phyloP scores from a whole-genome alignment of 345 rosid genomes.

The Syzygium aromaticum region DNA sequence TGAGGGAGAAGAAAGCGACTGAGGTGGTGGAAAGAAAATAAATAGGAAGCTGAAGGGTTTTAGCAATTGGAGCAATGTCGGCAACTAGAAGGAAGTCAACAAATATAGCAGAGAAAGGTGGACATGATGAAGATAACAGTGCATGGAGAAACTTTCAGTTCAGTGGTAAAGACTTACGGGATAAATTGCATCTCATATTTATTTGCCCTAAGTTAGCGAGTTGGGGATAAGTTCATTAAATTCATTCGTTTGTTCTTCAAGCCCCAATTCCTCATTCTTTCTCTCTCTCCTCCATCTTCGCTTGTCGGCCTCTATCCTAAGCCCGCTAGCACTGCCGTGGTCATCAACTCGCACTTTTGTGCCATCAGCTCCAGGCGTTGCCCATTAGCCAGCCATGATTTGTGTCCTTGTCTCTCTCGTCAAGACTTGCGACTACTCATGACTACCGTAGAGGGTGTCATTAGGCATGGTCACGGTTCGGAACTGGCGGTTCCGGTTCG shows the following conservation, averaged over 20 bases:
- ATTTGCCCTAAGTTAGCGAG: too few relatives aligned
- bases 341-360: not conserved
- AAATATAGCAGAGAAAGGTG: conserved; percentile 13
- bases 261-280: not conserved
- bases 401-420: not conserved
- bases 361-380: not conserved
- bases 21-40: conserved; percentile 19
- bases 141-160: conserved; percentile 1
- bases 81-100: conserved; percentile 11
- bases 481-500: too few relatives aligned
- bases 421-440: too few relatives aligned
- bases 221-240: too few relatives aligned
- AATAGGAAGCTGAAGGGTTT: conserved; percentile 8
- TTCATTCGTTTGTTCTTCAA: too few relatives aligned
- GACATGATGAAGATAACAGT: conserved; percentile 11
- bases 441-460: too few relatives aligned
- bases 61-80: conserved; percentile 2
- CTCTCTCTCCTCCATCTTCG: not conserved
- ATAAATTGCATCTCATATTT: too few relatives aligned
- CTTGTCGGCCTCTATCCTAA: not conserved
- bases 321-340: not conserved
- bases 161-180: conserved; percentile 19
- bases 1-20: conserved; percentile 7
- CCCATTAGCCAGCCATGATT: not conserved
- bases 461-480: too few relatives aligned